phyloP scores from a whole-genome alignment of 768 basidiomycete genomes.

The Tephrocybe sp. region DNA sequence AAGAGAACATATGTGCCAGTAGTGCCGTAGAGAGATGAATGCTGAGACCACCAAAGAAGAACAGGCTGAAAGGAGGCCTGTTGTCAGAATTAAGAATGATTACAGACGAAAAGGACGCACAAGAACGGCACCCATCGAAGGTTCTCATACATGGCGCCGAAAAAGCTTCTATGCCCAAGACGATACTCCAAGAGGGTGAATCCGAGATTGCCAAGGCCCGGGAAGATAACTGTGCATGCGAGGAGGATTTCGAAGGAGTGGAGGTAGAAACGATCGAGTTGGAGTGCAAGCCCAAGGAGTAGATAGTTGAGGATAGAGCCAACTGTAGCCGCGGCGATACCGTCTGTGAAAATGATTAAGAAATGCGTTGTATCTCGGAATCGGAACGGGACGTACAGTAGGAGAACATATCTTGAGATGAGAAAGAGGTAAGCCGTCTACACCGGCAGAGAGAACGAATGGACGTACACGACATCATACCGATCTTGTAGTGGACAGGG shows the following conservation, averaged over 20 bases:
- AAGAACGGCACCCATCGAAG: slow-evolving; percentile 73
- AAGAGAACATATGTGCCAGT: slow-evolving; percentile 68
- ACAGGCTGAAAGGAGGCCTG: slow-evolving; percentile 45
- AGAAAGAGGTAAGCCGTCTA: neutral
- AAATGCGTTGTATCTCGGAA: neutral
- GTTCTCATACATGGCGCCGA: slow-evolving; percentile 54
- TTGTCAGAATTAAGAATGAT: neutral
- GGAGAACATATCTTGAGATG: slow-evolving; percentile 43
- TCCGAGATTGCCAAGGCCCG: slow-evolving; percentile 72
- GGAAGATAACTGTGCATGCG: slow-evolving; percentile 77
- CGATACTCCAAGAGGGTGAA: slow-evolving; percentile 77
- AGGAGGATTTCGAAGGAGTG: slow-evolving; percentile 82
- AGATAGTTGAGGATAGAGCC: slow-evolving; percentile 74
- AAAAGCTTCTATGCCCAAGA: slow-evolving; percentile 58
- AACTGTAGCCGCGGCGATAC: slow-evolving; percentile 68
- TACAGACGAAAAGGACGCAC: slow-evolving; percentile 41
- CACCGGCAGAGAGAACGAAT: slow-evolving; percentile 1
- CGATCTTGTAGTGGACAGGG: slow-evolving; percentile 81
- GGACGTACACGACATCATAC: slow-evolving; percentile 67
- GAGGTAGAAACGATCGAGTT: slow-evolving; percentile 73
- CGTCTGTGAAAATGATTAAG: slow-evolving; percentile 31
- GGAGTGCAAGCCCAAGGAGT: slow-evolving; percentile 67
- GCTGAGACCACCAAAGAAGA: slow-evolving; percentile 77
- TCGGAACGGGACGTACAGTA: slow-evolving; percentile 32
- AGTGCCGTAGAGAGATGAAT: slow-evolving; percentile 71